Evolutionary conservation across 768 basidiomycete genomes (phyloP), one percentile per base, ranked within the genome.

Genomic region (Chlorophyllum brunneum): DNA sequence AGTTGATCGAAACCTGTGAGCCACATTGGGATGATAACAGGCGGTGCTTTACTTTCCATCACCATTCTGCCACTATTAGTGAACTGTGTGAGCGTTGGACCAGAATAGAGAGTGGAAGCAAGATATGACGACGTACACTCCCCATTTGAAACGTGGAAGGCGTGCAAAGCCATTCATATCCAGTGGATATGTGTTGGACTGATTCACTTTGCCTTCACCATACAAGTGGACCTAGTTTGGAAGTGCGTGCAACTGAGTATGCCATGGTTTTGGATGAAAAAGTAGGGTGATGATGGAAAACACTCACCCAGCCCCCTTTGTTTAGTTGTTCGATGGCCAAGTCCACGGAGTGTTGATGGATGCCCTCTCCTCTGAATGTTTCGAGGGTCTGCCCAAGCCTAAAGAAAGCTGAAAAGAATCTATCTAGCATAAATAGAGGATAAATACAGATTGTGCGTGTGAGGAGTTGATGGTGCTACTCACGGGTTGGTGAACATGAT

Each of bases 401-500:
- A 67, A 98, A 97, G 74, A 97, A 95, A 48, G 79, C 72, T 0
- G 88, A 86, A 73, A 88, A 84, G 39, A 91, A 58, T 67, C 92
- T 94, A 65, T 56, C 75, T 79, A 65, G 52, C 61, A 53, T 55
- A 45, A 45, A 54, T 38, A 40, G 43, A 50, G 57, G 51, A 48
- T 29, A 23, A 50, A 42, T 33, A 13, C 3, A 31, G 18, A 29
- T 33, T 15, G 36, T 22, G 34, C 27, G 50, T 39, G 45, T 11
- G 27, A 48, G 34, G 38, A 53, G 22, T 48, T 61, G 56, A 44
- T 51, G 55, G 31, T 46, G 29, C 29, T 29, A 64, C 86, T 72
- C 63, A 92, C 86, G 87, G 83, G 68, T 93, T 95, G 4, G 91
- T 97, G 67, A 97, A 98, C 76, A 95, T 86, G 63, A 98, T 83